A percentile compares a stretch with the other conserved stretches of the same genome.
These are phyloP conservation scores for Mycosphaerella sp. DNA, from an alignment of 2,329 filamentous ascomycete species.

Conservation along the genomic window DNA sequence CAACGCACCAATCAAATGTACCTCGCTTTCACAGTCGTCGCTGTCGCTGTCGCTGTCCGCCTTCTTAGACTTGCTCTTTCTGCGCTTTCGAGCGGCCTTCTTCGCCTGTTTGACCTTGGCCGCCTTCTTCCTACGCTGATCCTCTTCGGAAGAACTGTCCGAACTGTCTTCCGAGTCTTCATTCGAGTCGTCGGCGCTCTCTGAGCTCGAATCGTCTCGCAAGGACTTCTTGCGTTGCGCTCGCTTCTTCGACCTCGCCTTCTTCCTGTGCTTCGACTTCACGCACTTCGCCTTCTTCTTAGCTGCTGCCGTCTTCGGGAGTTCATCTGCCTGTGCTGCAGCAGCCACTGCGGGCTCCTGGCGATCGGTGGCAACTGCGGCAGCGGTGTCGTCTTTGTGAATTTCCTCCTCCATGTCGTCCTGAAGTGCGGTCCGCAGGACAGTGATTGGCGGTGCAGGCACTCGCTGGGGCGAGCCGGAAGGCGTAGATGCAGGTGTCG, in stretches of 20 bases:
- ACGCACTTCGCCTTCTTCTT: constrained; percentile 25
- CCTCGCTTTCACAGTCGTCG: constrained; percentile 8
- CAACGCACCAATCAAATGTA: neutral
- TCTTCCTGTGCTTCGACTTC: constrained; percentile 24
- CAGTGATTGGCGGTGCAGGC: constrained; percentile 12
- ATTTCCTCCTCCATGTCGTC: constrained; percentile 27
- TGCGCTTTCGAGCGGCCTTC: constrained; percentile 22
- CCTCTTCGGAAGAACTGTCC: constrained; percentile 24
- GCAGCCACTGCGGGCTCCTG: constrained; percentile 13
- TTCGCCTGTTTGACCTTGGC: constrained; percentile 22
- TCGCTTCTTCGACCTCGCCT: constrained; percentile 18
- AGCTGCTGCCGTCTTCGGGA: constrained; percentile 7
- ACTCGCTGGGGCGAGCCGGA: constrained; percentile 21
- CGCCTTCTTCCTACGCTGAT: constrained; percentile 20
- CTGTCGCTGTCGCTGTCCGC: constrained; percentile 20
- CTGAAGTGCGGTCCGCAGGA: constrained; percentile 18
- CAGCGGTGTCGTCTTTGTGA: constrained; percentile 17
- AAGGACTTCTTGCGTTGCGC: constrained; percentile 17
- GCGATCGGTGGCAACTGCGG: constrained; percentile 13
- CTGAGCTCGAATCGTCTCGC: constrained; percentile 21
- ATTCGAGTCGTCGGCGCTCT: constrained; percentile 12
- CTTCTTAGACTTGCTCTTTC: constrained; percentile 21
- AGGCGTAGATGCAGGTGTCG: constrained; percentile 26
- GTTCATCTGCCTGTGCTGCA: constrained; percentile 9
- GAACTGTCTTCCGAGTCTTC: constrained; percentile 18